phyloP scores from a whole-genome alignment of 768 basidiomycete species.

The Tulasnella sp. region DNA sequence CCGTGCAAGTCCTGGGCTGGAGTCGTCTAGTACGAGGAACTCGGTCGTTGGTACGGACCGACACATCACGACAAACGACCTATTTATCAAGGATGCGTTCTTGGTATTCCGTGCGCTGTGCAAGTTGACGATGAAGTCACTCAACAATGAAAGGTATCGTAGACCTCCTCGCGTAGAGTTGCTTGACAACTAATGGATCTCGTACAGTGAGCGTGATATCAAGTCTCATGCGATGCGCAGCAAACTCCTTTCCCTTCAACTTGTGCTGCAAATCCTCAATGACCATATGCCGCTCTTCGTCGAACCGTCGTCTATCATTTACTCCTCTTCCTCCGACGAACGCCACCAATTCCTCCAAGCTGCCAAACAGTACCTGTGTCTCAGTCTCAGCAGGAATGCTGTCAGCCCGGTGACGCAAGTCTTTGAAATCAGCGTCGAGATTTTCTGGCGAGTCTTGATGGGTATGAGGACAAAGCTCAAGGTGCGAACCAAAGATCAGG shows the following conservation, averaged over 20 bases:
- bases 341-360: constrained; percentile 85
- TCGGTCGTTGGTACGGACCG: no score
- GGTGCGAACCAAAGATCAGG: constrained; percentile 33
- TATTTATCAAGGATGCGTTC: constrained; percentile 96
- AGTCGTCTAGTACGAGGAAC: no score
- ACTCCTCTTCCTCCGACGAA: constrained; percentile 79
- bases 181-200: not conserved
- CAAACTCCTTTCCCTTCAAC: constrained; percentile 85
- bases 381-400: constrained; percentile 86
- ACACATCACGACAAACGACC: constrained; percentile 63
- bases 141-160: constrained; percentile 79
- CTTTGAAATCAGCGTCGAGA: constrained; percentile 95
- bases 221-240: constrained; percentile 97
- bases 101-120: constrained; percentile 94
- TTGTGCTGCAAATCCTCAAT: constrained; percentile 83
- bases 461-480: constrained; percentile 94
- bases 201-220: constrained; percentile 74
- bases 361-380: constrained; percentile 89
- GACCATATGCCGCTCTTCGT: constrained; percentile 85
- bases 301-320: constrained; percentile 79
- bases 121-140: constrained; percentile 95
- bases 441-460: constrained; percentile 92
- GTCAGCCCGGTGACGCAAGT: constrained; percentile 92
- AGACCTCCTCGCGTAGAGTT: not conserved
- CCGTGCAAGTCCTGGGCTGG: no score